Conservation (phyloP, 2,329 filamentous ascomycete genomes). For the Dichotomopilus funicola region DNA sequence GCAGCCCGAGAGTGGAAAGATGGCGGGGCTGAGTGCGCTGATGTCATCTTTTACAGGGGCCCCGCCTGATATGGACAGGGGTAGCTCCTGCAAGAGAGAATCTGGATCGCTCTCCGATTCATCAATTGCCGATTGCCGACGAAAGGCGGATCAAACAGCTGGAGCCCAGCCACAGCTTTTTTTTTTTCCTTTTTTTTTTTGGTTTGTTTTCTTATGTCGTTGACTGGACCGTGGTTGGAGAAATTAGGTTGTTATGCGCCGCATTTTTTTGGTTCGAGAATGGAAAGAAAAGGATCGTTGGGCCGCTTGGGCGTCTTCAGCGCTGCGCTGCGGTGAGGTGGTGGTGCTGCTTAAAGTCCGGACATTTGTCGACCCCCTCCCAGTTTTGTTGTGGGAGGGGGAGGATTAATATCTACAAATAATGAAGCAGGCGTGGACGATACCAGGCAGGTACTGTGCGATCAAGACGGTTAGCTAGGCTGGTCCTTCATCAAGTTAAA, state of each 20-base stretch:
- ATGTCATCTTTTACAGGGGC: not conserved
- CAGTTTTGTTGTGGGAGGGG: not conserved
- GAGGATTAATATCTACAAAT: constrained; percentile 74
- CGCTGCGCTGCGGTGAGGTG: not conserved
- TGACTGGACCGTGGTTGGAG: not conserved
- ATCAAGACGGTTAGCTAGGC: constrained; percentile 34
- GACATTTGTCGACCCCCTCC: not conserved
- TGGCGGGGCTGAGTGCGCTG: not conserved
- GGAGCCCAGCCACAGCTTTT: not conserved
- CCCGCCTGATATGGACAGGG: no score
- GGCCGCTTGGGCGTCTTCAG: no score
- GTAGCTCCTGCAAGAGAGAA: not conserved
- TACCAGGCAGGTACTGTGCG: constrained; percentile 57
- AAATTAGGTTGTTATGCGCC: not conserved
- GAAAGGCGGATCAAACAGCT: no score
- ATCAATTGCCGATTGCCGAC: not conserved
- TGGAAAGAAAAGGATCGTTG: not conserved
- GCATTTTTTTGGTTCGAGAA: not conserved
- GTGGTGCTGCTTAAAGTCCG: not conserved
- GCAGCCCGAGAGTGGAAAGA: not conserved
- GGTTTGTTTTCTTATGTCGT: not conserved
- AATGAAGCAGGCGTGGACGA: constrained; percentile 91
- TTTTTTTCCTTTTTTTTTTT: not conserved
- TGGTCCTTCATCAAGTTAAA: not conserved
- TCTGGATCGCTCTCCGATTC: not conserved